Conservation (phyloP, 306 rosid genomes). For the Gleditsia sinensis region DNA sequence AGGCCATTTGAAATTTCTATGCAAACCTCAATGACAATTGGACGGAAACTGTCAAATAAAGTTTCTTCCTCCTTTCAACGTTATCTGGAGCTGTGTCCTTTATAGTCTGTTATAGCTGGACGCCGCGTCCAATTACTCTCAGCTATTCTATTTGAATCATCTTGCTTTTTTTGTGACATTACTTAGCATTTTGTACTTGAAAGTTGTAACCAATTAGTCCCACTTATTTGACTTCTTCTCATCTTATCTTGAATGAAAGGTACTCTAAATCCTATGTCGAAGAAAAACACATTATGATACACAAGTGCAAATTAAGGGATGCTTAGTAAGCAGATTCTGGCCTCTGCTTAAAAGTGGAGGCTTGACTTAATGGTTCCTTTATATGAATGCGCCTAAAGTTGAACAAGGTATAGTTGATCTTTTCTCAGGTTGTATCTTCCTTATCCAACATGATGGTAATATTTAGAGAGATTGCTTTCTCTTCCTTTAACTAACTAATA, state of each 20-base stretch:
- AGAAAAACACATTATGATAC: neutral
- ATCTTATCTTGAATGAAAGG: neutral
- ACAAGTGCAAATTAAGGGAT: neutral
- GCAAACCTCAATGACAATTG: neutral
- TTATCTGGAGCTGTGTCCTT: neutral
- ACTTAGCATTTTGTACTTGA: neutral
- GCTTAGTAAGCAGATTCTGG: neutral
- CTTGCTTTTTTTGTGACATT: neutral
- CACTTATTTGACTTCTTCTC: too few species aligned
- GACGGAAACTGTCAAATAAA: neutral
- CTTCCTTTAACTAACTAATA: too few species aligned
- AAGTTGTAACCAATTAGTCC: neutral
- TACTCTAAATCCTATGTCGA: neutral
- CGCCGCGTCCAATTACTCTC: neutral
- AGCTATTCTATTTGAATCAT: neutral
- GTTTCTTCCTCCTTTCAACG: neutral
- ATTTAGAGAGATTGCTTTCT: too few species aligned
- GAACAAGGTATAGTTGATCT: conserved; percentile 10
- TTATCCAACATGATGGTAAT: conserved; percentile 3
- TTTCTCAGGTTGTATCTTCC: neutral
- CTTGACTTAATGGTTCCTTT: neutral
- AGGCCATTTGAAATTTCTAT: neutral
- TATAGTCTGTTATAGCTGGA: neutral
- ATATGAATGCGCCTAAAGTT: neutral
- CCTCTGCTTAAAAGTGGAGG: neutral